Percentiles rank a stretch among this genome's conserved stretches.
These are phyloP conservation scores for Elaeis guineensis DNA, from an alignment of 176 grass and related monocot species.

Conservation along the genomic window DNA sequence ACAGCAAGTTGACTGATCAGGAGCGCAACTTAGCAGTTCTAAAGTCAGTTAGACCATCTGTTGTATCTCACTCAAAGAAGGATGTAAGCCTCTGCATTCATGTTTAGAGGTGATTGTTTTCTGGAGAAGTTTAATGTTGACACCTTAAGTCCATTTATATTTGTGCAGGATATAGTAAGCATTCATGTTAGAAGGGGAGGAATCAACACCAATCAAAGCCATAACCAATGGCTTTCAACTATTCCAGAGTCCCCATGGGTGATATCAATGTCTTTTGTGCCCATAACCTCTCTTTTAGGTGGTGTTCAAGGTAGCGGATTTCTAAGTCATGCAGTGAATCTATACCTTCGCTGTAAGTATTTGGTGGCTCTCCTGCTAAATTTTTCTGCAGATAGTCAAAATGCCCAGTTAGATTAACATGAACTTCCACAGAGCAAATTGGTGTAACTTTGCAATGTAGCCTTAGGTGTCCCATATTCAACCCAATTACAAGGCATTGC, in stretches of 20 bases:
- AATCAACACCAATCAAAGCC: slow-evolving; percentile 34
- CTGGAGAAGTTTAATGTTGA: background rate
- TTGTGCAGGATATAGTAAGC: slow-evolving; percentile 47
- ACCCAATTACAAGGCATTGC: no score
- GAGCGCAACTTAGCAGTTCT: slow-evolving; percentile 29
- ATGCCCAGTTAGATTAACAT: no score
- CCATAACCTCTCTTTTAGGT: slow-evolving; percentile 54
- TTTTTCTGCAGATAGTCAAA: background rate
- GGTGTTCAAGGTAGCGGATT: slow-evolving; percentile 62
- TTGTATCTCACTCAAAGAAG: slow-evolving; percentile 26
- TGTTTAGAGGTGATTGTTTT: background rate
- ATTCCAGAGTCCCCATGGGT: slow-evolving; percentile 44
- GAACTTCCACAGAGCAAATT: no score
- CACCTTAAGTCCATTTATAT: background rate
- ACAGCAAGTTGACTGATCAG: slow-evolving; percentile 5
- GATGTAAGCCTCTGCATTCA: slow-evolving; percentile 29
- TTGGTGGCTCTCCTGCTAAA: background rate
- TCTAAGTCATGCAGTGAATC: slow-evolving; percentile 74
- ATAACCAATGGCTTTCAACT: slow-evolving; percentile 59
- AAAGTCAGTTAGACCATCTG: slow-evolving; percentile 31
- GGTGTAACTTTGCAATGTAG: no score
- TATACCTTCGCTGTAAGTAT: slow-evolving; percentile 78
- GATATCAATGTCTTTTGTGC: slow-evolving; percentile 68
- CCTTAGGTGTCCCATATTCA: no score
- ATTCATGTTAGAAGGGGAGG: slow-evolving; percentile 69